These are phyloP conservation scores for Geum urbanum DNA, from an alignment of 306 rosid species.

Conservation along the genomic window DNA sequence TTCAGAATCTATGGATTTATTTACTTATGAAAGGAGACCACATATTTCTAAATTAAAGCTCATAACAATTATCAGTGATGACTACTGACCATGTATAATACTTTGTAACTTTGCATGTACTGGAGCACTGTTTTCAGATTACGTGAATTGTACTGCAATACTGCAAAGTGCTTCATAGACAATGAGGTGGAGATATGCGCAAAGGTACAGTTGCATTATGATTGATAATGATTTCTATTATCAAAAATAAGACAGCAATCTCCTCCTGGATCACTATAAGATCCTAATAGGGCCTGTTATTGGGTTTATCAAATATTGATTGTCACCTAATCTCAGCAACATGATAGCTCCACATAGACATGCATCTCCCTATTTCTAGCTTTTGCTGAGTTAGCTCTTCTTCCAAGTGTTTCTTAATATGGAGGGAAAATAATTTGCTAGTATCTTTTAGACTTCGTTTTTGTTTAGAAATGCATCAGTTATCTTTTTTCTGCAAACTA, in stretches of 20 bases:
- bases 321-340: slow-evolving; percentile 41
- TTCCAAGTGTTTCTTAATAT: slow-evolving; percentile 41
- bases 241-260: slow-evolving; percentile 21
- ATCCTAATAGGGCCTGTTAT: slow-evolving; percentile 31
- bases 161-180: not conserved
- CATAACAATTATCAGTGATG: not conserved
- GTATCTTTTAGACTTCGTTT: too few species aligned
- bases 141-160: slow-evolving; percentile 2
- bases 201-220: not conserved
- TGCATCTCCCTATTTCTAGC: slow-evolving; percentile 18
- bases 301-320: slow-evolving; percentile 22
- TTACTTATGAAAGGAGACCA: not conserved
- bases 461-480: too few species aligned
- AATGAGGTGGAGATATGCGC: not conserved
- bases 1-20: not conserved
- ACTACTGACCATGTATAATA: not conserved
- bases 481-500: too few species aligned
- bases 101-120: not conserved
- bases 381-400: not conserved
- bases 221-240: not conserved
- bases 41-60: not conserved
- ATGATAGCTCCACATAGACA: slow-evolving; percentile 37
- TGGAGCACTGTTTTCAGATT: not conserved
- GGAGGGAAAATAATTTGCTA: slow-evolving; percentile 28
- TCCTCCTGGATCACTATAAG: not conserved